Base-by-base conservation (phyloP, 257 asterid species). In the Cynanchum wilfordii region DNA sequence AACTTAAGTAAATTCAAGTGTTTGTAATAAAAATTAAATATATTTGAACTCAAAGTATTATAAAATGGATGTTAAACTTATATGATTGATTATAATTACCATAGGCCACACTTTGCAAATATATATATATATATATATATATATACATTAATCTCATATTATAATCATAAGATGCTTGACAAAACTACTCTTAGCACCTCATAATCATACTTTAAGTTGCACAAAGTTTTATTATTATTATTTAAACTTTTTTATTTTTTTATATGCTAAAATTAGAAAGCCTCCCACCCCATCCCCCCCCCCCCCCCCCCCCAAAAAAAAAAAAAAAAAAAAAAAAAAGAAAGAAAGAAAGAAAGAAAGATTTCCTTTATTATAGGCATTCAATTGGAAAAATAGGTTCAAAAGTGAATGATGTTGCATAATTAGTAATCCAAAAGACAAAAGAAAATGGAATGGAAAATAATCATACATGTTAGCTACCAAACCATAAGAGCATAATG, bases 401-500 rank as follows among this genome's bases (percentile, higher is more conserved):
- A 58, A 42, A 42, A 57, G 33, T 40, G 68, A 57, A 57, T 71
- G 80, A 65, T 64, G 71, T 45, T 47, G 51, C 55, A 66, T 17
- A 57, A 38, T 54, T 49, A 49, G 10, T 66, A 36, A 20, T 52
- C 42, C 50, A 36, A 54, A 47, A 44, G 72, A 59, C 51, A 42
- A 20, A 1, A 38, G 10, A 2, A 51, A 69, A 19, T 29, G 71
- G 40, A 68, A 59, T n/a, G 10, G 7, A 49, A 16, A 68, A 65
- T 47, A 60, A 78, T 78, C 27, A 78, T 58, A 42, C 7, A 42
- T 42, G 47, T 42, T 42, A 68, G 66, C 66, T 27, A 68, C 57
- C 42, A 42, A 66, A 59, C 78, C 67, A 44, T 56, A 55, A 76
- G 47, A 76, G 38, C 73, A 66, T 71, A n/a, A 71, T 72, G 51